These are phyloP conservation scores for Kodamaea lidongshanica DNA, from an alignment of 805 yeast species.

Conservation along the genomic window DNA sequence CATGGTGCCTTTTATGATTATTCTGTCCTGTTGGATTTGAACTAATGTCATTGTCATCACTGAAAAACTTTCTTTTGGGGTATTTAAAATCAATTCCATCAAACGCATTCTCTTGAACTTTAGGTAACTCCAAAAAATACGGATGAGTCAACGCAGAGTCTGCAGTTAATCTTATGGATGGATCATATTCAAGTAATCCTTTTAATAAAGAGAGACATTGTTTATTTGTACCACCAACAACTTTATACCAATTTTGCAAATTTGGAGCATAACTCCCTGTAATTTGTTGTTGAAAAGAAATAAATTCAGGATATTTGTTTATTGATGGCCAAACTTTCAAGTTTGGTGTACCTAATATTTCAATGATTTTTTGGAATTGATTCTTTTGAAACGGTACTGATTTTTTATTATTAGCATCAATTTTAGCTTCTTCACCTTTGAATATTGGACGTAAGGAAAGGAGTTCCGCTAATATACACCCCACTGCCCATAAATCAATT, in stretches of 20 bases:
- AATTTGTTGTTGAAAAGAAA: conserved; percentile 41
- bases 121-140: conserved; percentile 68
- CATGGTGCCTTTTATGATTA: conserved; percentile 23
- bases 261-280: conserved; percentile 61
- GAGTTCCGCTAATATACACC: conserved; percentile 89
- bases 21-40: conserved; percentile 22
- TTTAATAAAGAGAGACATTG: conserved; percentile 61
- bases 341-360: conserved; percentile 88
- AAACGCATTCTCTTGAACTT: conserved; percentile 71
- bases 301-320: conserved; percentile 76
- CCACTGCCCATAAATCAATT: conserved; percentile 92
- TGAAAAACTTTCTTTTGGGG: conserved; percentile 81
- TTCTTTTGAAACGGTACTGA: conserved; percentile 90
- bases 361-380: conserved; percentile 85
- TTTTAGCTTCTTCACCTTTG: conserved; percentile 96
- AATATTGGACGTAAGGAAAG: conserved; percentile 86
- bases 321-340: conserved; percentile 74
- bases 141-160: conserved; percentile 67
- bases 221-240: conserved; percentile 69
- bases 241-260: conserved; percentile 77
- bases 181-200: conserved; percentile 74
- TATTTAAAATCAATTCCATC: conserved; percentile 67
- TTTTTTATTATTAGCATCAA: conserved; percentile 74
- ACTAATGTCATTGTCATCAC: conserved; percentile 76
- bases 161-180: conserved; percentile 73